Percentiles rank a stretch among this genome's conserved stretches.
phyloP scores from a whole-genome alignment of 2,329 filamentous ascomycete genomes.

The Colletotrichum brevisporum region DNA sequence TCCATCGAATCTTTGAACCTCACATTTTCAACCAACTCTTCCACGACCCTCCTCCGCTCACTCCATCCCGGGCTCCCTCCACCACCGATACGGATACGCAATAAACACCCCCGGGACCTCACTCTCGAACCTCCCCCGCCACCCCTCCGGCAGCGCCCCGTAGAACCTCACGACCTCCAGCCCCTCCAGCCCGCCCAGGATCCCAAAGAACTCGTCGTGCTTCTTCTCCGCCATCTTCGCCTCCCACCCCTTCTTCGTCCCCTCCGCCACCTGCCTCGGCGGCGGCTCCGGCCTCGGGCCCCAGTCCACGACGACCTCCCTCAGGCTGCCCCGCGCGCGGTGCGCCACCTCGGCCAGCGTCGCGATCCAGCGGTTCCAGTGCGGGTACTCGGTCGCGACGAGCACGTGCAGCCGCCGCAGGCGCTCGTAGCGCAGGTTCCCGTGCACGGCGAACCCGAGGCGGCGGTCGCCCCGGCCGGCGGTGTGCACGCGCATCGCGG shows the following conservation, averaged over 20 bases:
- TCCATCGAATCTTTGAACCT: too few relatives aligned
- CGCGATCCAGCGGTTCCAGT: slow-evolving; percentile 50
- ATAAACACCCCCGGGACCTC: slow-evolving; percentile 17
- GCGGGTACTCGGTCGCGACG: slow-evolving; percentile 46
- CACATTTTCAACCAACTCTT: not conserved
- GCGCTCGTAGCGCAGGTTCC: slow-evolving; percentile 46
- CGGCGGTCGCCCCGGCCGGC: slow-evolving; percentile 43
- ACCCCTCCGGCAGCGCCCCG: slow-evolving; percentile 24
- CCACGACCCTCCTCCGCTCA: not conserved
- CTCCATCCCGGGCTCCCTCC: slow-evolving; percentile 34
- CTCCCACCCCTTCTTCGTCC: slow-evolving; percentile 23
- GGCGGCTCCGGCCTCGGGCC: slow-evolving; percentile 41
- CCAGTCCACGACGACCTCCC: slow-evolving; percentile 49
- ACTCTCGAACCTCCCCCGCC: slow-evolving; percentile 28
- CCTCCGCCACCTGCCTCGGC: too few relatives aligned
- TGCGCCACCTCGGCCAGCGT: slow-evolving; percentile 45
- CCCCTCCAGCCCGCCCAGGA: slow-evolving; percentile 10
- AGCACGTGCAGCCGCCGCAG: slow-evolving; percentile 46
- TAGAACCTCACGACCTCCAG: slow-evolving; percentile 28
- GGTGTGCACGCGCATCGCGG: slow-evolving; percentile 45
- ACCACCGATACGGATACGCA: slow-evolving; percentile 25
- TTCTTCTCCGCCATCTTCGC: slow-evolving; percentile 31
- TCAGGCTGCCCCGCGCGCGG: slow-evolving; percentile 39
- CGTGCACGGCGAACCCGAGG: slow-evolving; percentile 49
- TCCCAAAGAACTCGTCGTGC: slow-evolving; percentile 26